These are phyloP conservation scores for Lagenidium giganteum DNA, from an alignment of 352 stramenopile species.

Conservation along the genomic window DNA sequence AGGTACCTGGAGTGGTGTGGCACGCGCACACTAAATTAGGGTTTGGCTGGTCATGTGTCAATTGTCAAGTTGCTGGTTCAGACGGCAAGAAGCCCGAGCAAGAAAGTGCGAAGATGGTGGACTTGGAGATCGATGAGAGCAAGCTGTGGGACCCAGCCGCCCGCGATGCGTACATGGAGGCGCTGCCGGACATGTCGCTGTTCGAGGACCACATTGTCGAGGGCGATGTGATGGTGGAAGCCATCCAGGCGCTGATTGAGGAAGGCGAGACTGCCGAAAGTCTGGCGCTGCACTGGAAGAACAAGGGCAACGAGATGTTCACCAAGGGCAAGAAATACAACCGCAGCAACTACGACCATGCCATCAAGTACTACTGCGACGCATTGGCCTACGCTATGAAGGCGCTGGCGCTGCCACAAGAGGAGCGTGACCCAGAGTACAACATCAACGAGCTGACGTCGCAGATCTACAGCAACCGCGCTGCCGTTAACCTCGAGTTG, in stretches of 20 bases:
- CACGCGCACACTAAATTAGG: too few species aligned
- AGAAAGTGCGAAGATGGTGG: constrained; percentile 35
- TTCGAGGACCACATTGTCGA: constrained; percentile 80
- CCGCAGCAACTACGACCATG: constrained; percentile 54
- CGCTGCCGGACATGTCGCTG: constrained; percentile 70
- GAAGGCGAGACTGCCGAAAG: constrained; percentile 74
- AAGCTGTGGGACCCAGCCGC: constrained; percentile 59
- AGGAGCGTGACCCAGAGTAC: constrained; percentile 42
- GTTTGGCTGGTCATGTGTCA: too few species aligned
- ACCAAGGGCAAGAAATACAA: constrained; percentile 60
- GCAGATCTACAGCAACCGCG: constrained; percentile 65
- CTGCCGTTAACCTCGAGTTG: constrained; percentile 61
- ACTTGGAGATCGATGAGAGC: constrained; percentile 76
- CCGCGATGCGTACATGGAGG: constrained; percentile 71
- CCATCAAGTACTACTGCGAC: constrained; percentile 68
- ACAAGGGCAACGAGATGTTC: constrained; percentile 80
- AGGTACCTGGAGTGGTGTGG: too few species aligned
- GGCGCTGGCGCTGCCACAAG: constrained; percentile 40
- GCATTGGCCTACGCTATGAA: constrained; percentile 61
- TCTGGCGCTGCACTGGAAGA: constrained; percentile 75
- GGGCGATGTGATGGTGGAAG: constrained; percentile 68
- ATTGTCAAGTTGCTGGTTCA: too few species aligned
- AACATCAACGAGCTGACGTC: constrained; percentile 59
- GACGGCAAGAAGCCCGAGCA: too few species aligned
- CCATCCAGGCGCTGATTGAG: constrained; percentile 74